Evolutionary conservation across 176 grass and related monocot species (phyloP).

Genomic region (Phoenix roebelenii): DNA sequence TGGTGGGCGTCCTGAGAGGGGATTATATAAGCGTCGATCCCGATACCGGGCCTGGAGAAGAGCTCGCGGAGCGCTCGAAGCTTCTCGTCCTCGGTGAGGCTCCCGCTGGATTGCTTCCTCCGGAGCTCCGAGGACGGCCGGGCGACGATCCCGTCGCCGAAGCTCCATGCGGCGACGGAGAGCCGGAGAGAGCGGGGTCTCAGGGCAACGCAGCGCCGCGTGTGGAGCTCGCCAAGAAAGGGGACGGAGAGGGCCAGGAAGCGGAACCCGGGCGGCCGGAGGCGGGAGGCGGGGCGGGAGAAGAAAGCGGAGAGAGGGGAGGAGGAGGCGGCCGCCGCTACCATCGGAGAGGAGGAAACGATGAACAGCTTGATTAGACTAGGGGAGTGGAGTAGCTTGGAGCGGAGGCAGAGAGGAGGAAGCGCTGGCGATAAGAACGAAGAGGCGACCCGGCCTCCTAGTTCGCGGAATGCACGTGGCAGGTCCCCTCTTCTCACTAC

Average conservation of each 20-base stretch:
- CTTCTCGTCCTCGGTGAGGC: slow-evolving; percentile 44
- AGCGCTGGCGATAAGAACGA: too few relatives aligned
- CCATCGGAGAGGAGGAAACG: slow-evolving; percentile 20
- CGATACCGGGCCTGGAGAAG: slow-evolving; percentile 57
- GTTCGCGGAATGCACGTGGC: too few relatives aligned
- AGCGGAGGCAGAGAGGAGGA: too few relatives aligned
- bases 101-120: slow-evolving; percentile 6
- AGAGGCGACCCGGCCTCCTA: too few relatives aligned
- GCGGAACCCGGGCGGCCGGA: not conserved
- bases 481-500: too few relatives aligned
- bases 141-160: slow-evolving; percentile 38
- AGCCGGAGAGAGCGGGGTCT: slow-evolving; percentile 5
- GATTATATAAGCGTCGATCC: slow-evolving; percentile 81
- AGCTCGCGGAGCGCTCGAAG: slow-evolving; percentile 52
- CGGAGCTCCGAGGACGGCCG: slow-evolving; percentile 68
- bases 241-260: slow-evolving; percentile 22
- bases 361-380: too few relatives aligned
- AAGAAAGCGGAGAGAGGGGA: slow-evolving; percentile 21
- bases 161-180: slow-evolving; percentile 13
- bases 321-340: slow-evolving; percentile 28
- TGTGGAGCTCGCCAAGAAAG: slow-evolving; percentile 8
- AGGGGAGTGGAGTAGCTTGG: too few relatives aligned
- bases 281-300: slow-evolving; percentile 16
- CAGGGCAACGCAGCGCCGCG: not conserved
- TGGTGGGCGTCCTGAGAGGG: slow-evolving; percentile 96